These are phyloP conservation scores for Chamaenerion angustifolium DNA, from an alignment of 345 rosid species.

Conservation along the genomic window DNA sequence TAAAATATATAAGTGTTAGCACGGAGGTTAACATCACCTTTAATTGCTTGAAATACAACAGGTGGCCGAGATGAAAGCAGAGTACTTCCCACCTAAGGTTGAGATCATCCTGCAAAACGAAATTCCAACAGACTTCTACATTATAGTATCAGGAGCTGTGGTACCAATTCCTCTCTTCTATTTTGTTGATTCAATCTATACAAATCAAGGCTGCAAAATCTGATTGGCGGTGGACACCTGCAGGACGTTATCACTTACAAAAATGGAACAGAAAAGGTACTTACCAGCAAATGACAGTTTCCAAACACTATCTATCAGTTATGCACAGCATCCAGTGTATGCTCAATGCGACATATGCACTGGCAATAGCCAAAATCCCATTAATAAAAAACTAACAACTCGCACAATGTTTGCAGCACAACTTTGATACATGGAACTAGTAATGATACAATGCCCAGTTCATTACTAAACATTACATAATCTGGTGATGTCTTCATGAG, in stretches of 20 bases:
- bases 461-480: too few relatives aligned
- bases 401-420: neutral
- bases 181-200: neutral
- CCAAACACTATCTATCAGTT: neutral
- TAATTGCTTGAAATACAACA: constrained; percentile 7
- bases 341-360: too few relatives aligned
- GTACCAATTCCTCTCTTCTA: constrained; percentile 21
- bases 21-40: too few relatives aligned
- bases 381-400: constrained; percentile 3
- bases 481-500: too few relatives aligned
- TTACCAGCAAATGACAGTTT: neutral
- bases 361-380: too few relatives aligned
- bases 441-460: too few relatives aligned
- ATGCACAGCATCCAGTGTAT: neutral
- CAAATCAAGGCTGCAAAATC: constrained; percentile 8
- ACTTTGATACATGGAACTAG: too few relatives aligned
- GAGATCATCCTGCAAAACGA: constrained; percentile 83
- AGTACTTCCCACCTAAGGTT: constrained; percentile 84
- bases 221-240: constrained; percentile 15
- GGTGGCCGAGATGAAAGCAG: constrained; percentile 79
- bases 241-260: constrained; percentile 66
- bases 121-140: constrained; percentile 82
- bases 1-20: too few relatives aligned
- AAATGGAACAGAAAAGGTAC: constrained; percentile 75
- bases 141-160: constrained; percentile 80